A percentile compares a stretch with the other conserved stretches of the same genome.
These are phyloP conservation scores for Chenopodium suecicum DNA, from an alignment of 148 eudicot species.

Conservation along the genomic window DNA sequence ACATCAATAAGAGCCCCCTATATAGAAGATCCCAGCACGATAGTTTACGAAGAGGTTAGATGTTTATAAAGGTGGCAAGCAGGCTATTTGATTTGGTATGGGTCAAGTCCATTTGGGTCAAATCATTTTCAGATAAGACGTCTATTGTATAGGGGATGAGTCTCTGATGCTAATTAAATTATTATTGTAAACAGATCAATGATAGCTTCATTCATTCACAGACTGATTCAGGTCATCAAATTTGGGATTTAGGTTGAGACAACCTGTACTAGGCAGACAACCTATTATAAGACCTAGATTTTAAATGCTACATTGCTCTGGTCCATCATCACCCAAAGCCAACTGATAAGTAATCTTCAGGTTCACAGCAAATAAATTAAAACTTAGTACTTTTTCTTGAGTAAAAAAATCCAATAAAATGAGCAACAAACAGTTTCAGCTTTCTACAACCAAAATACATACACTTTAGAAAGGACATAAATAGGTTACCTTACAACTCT, in stretches of 20 bases:
- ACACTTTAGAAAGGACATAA: neutral
- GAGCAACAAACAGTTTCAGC: neutral
- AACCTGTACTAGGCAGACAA: neutral
- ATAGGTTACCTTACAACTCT: neutral
- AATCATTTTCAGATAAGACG: too few relatives aligned
- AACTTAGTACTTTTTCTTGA: neutral
- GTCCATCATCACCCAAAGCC: neutral
- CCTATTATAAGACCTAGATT: neutral
- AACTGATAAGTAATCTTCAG: neutral
- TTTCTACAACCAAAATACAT: neutral
- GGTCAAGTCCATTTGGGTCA: too few relatives aligned
- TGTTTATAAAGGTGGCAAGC: too few relatives aligned
- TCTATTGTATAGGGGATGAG: too few relatives aligned
- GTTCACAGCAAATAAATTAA: neutral
- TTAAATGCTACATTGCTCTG: neutral
- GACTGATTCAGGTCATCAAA: too few relatives aligned
- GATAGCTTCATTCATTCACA: too few relatives aligned
- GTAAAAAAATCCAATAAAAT: neutral
- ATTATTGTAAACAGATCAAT: too few relatives aligned
- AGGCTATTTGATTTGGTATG: too few relatives aligned
- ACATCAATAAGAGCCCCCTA: neutral
- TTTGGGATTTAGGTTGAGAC: too few relatives aligned
- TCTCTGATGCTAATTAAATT: too few relatives aligned
- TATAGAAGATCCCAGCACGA: neutral
- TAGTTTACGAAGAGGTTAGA: neutral